Evolutionary conservation across 2,329 filamentous ascomycete species (phyloP), one percentile per base, ranked within the genome.

Genomic region (Elsinoe ampelina): DNA sequence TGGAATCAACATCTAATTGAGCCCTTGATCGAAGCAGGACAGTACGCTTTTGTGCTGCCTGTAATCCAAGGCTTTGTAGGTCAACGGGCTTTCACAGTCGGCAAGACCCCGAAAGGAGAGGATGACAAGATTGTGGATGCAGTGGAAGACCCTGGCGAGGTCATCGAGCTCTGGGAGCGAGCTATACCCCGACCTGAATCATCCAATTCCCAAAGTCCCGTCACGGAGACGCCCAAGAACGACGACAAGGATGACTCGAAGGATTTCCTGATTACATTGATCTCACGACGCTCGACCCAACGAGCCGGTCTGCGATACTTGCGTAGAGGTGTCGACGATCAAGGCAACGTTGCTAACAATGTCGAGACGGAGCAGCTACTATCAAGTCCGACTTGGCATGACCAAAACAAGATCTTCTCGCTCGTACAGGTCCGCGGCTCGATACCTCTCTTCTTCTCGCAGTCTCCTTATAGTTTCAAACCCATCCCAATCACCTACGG

Each of bases 351-450:
- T 3, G 93, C 93, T 15, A 98, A 98, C 66, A 84, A 79, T 26
- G 92, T 97, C 17, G 93, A 98, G 73, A 95, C 92, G 0, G 93
- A 98, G 68, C 93, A 98, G 70, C 86, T 98, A 8, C 77, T 98
- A 2, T 93, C 89, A 0, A 80, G 81, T 0, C 75, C 83, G 1
- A 77, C 77, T 1, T 91, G 87, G 83, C 77, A 83, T 15, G 67
- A 77, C 0, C 72, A 77, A 11, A 69, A 72, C 11, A 88, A 82
- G 62, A 77, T 85, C 1, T 87, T 89, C 68, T 95, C 90, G 0
- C 95, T 95, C 64, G 74, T 95, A 2, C 93, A 98, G 68, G 77
- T 90, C 20, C 82, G 93, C 61, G 92, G 91, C 5, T 96, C 91
- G 19, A 95, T 97, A 61, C 93, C 93, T 0, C 72, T 97, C 0